Evolutionary conservation across 176 grass and related monocot species (phyloP), one percentile per base, ranked within the genome.

Genomic region (Aegilops longissima): DNA sequence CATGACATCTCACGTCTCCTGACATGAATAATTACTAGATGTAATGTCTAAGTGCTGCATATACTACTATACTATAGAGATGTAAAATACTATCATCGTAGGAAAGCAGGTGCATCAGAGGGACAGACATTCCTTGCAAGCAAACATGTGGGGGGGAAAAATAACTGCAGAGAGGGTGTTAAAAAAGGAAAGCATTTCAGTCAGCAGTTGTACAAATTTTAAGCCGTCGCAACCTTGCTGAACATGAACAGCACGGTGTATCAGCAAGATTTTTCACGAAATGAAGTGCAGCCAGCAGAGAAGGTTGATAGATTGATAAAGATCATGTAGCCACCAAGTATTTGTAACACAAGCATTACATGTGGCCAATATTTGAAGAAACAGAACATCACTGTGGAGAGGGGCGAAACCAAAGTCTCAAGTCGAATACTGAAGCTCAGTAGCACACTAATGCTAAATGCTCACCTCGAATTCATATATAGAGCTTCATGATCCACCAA

Each of bases 301-400:
- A 87, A 82, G 27, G 5, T 70, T 47, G 4, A 14, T 73, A 73
- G 21, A 14, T 0, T 25, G 36, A 29, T 69, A 69, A 9, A 13
- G 4, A 24, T 52, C 5, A 17, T 54, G 9, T 29, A 51, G 6
- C 56, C n/a, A 30, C 24, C n/a, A 45, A 42, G 12, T 78, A 27
- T 56, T 18, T 73, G 59, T 61, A 66, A 86, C 66, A 79, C 2
- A 78, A 42, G 80, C 51, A 56, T 29, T 66, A 42, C 14, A 73
- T 73, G 30, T 2, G 44, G 5, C 20, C 30, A 51, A 34, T n/a
- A 31, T 71, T 56, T 16, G n/a, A 9, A 7, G 12, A 45, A 27
- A 84, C 13, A 76, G 29, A 58, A 47, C 23, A 79, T 8, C 20
- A 68, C 3, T n/a, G 31, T 31, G 24, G 49, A 17, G 47, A 18